Evolutionary conservation across 2,329 filamentous ascomycete genomes (phyloP), one percentile per base, ranked within the genome.

Genomic region (Talaromyces sp.): DNA sequence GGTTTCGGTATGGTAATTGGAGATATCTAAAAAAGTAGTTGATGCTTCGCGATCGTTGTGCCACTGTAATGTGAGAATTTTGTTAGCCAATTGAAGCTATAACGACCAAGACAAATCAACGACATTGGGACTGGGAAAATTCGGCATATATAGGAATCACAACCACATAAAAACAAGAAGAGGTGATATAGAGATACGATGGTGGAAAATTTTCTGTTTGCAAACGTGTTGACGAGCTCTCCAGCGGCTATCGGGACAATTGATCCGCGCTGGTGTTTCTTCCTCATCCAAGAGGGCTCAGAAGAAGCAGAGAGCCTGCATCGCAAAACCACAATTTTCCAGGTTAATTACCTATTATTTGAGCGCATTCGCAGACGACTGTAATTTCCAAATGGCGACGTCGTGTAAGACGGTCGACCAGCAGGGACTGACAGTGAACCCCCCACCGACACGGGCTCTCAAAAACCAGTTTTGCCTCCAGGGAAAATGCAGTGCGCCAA

Each of bases 331-430:
- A 55, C 44, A 61, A 61, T 61, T 61, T 33, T 40, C 25, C 12
- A 61, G 67, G 68, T 67, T 67, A 73, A 73, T 69, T 75, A 76
- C 74, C 72, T 66, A 71, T 69, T 65, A 71, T 68, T 69, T 75
- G 75, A 75, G 74, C 74, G 74, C 74, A 73, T 70, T 66, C 61
- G 69, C 67, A 67, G 65, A 70, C 68, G 66, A 66, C 62, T 64
- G 69, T 67, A 63, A 64, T 69, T 54, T 44, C 48, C 7, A 28
- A 21, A 61, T 44, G 50, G 44, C 61, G 44, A 55, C 61, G 46
- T 35, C 18, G 23, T 21, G 18, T 23, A 54, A 50, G 61, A 54
- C 25, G 25, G 16, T 50, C 61, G 33, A 59, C 46, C 40, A 50
- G 33, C 46, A 40, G 37, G 40, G 35, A 52, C 31, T 25, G 31